Percentiles rank a stretch among this genome's conserved stretches.
Conservation (phyloP, 805 yeast species). For the Kazachstania kunashirensis region DNA sequence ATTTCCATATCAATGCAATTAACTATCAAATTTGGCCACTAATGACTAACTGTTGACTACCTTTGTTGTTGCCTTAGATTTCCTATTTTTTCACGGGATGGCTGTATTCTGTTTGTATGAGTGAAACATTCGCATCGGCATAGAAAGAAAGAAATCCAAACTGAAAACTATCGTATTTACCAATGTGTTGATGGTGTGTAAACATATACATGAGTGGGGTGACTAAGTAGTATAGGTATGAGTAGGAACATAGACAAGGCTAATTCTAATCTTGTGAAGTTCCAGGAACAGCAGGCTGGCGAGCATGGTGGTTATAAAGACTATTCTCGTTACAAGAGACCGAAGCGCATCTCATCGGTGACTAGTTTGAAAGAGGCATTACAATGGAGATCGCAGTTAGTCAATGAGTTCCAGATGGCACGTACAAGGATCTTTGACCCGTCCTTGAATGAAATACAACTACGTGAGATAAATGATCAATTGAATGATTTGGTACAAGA, state of each 20-base stretch:
- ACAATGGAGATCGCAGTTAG: slow-evolving; percentile 53
- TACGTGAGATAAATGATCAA: slow-evolving; percentile 67
- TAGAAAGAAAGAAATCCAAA: too few relatives aligned
- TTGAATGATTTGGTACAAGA: slow-evolving; percentile 59
- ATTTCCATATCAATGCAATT: too few relatives aligned
- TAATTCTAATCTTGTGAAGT: slow-evolving; percentile 57
- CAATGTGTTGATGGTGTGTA: too few relatives aligned
- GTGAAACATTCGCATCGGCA: too few relatives aligned
- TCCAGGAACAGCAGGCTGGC: slow-evolving; percentile 50
- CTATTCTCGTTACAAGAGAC: slow-evolving; percentile 48
- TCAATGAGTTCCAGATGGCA: slow-evolving; percentile 53
- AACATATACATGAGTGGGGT: too few relatives aligned
- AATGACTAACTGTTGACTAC: too few relatives aligned
- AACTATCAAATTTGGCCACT: too few relatives aligned
- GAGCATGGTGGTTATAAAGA: slow-evolving; percentile 48
- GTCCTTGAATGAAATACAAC: slow-evolving; percentile 45
- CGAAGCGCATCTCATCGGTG: slow-evolving; percentile 47
- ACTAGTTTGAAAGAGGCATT: slow-evolving; percentile 54
- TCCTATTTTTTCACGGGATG: too few relatives aligned
- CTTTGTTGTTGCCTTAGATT: too few relatives aligned
- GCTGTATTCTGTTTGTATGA: too few relatives aligned
- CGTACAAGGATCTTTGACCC: slow-evolving; percentile 57
- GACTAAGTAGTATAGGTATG: slow-evolving; percentile 37
- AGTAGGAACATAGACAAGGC: slow-evolving; percentile 72
- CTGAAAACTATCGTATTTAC: too few relatives aligned